Percentiles rank a stretch among this genome's conserved stretches.
Evolutionary conservation across 441 rosid species (phyloP).

Genomic region (Aquilaria agallochum): DNA sequence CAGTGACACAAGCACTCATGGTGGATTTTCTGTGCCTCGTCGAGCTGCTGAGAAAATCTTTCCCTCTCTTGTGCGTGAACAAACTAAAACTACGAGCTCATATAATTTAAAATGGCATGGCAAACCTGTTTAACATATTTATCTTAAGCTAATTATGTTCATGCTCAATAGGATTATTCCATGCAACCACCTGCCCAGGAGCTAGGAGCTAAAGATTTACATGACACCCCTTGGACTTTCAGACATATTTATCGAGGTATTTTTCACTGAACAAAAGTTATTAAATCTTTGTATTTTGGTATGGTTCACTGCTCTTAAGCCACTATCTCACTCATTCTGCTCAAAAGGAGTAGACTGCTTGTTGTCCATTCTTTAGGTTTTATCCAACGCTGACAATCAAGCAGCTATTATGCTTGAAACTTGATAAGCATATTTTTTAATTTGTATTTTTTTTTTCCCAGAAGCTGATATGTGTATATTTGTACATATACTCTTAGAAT

Average conservation of each 20-base stretch:
- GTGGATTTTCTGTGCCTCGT: slow-evolving; percentile 97
- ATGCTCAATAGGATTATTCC: slow-evolving; percentile 60
- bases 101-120: neutral
- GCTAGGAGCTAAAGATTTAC: slow-evolving; percentile 89
- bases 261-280: neutral
- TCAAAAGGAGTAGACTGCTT: neutral
- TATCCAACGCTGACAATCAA: too few relatives aligned
- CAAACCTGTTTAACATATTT: neutral
- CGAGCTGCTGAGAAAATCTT: slow-evolving; percentile 96
- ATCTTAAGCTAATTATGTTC: slow-evolving; percentile 9
- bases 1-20: slow-evolving; percentile 98
- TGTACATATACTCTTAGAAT: too few relatives aligned
- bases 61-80: slow-evolving; percentile 68
- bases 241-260: slow-evolving; percentile 94
- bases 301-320: too few relatives aligned
- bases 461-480: too few relatives aligned
- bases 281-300: too few relatives aligned
- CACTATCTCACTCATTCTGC: too few relatives aligned
- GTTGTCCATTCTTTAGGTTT: slow-evolving; percentile 1
- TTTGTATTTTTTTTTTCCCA: too few relatives aligned
- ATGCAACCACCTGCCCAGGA: slow-evolving; percentile 97
- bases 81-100: slow-evolving; percentile 7
- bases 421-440: too few relatives aligned
- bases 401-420: too few relatives aligned
- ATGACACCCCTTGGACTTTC: slow-evolving; percentile 79